Base-by-base conservation (phyloP, 2,329 filamentous ascomycete species). In the Aspergillus sclerotialis region DNA sequence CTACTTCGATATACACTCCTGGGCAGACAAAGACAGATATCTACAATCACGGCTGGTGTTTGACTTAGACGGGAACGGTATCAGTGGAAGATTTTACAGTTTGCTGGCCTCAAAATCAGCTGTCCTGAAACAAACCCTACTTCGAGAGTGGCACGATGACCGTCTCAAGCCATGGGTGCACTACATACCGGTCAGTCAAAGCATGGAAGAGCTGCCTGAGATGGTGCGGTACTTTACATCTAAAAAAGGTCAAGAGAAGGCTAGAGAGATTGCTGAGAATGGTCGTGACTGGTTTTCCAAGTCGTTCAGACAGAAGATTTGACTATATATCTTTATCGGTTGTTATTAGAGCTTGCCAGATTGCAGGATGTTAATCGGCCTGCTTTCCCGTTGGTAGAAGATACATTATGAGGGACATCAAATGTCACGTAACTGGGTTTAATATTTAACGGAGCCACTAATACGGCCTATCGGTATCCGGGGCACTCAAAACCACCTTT, bases 71-170 rank as follows among this genome's bases (percentile, higher is more conserved):
- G 46, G 49, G 9, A 51, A 51, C 30, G 39, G 44, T 4, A 47
- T 50, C 19, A 52, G 48, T 18, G 41, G 42, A 7, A 42, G 48
- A 9, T 52, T 42, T 24, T 47, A 50, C 33, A 46, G 38, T 3
- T 33, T 51, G 2, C 34, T 51, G 7, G 41, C 41, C 6, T 47
- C 43, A 7, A 42, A 35, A 27, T 44, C 48, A 3, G 30, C 36
- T 3, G 40, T 43, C 1, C 33, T 52, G 7, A 51, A 50, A 29
- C 48, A 48, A 24, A 49, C 48, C 0, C 30, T 44, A 5, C 38
- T 49, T 4, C 39, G 43, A n/a, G 49, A 52, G 28, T 50, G 48
- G 49, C 48, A 52, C 35, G 48, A 50, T 28, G 42, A 50, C 2
- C 43, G 48, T 13, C 36, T 51, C 1, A 12, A 37, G 10, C 42